Evolutionary conservation across 164 flowering plant genomes (phyloP).

Genomic region (Nymphaea thermarum): DNA sequence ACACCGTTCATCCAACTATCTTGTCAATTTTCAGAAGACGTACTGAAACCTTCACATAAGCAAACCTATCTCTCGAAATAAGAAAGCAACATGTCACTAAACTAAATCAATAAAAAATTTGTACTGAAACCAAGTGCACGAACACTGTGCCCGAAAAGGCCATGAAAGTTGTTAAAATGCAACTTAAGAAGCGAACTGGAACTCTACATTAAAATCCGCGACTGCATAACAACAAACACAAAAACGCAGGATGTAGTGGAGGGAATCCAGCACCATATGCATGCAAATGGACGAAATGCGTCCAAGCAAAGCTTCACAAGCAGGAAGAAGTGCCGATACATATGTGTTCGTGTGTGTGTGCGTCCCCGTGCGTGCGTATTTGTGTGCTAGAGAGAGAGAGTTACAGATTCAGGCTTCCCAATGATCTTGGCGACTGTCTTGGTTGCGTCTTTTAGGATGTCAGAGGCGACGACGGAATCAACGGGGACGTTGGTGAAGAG

Average conservation of each 20-base stretch:
- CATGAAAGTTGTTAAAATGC: background rate
- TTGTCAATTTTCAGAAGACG: too few species aligned
- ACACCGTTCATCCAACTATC: too few species aligned
- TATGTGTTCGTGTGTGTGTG: too few species aligned
- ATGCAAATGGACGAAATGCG: background rate
- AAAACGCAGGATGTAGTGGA: background rate
- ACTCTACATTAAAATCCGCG: background rate
- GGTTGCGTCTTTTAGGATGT: slow-evolving; percentile 86
- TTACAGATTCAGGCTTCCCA: slow-evolving; percentile 90
- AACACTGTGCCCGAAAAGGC: too few species aligned
- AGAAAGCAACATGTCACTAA: too few species aligned
- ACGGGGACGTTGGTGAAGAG: slow-evolving; percentile 75
- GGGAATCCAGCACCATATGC: background rate
- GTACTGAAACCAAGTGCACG: too few species aligned
- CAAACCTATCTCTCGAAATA: too few species aligned
- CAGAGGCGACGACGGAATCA: slow-evolving; percentile 69
- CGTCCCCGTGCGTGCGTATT: too few species aligned
- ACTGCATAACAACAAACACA: background rate
- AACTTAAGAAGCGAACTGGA: background rate
- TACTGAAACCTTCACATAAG: too few species aligned
- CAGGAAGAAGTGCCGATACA: too few species aligned
- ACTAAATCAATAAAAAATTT: too few species aligned
- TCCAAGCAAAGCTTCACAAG: background rate
- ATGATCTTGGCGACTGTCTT: slow-evolving; percentile 82
- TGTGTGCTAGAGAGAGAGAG: slow-evolving; percentile 1